Evolutionary conservation across 2,329 filamentous ascomycete species (phyloP), one percentile per base, ranked within the genome.

Genomic region (Trematosphaeria pertusa): DNA sequence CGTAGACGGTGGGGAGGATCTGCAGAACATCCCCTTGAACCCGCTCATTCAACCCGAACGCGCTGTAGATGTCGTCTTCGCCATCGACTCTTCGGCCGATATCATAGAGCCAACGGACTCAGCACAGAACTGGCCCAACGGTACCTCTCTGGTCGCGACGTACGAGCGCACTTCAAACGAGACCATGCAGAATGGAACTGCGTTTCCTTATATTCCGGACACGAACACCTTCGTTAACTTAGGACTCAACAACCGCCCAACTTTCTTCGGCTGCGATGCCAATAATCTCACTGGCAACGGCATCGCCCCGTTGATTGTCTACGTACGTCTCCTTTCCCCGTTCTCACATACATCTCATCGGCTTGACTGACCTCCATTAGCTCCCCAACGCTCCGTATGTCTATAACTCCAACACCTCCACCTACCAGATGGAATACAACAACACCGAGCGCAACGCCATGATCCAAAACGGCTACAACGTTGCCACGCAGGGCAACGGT

Each of bases 391-490:
- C 86, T 17, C 92, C 91, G 1, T 96, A 95, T 74, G 81, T 86
- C 36, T 83, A 82, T 66, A 74, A 80, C 55, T 88, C 86, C 70
- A 97, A 97, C 76, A 81, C 87, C 5, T 88, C 87, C 2, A 97
- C 93, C 37, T 93, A 88, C 69, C 78, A 85, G 50, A 77, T 85
- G 28, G 72, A 73, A 31, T 90, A 92, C 78, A 78, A 81, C 26
- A 73, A 83, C 59, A 72, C 67, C 1, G 73, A 90, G 73, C 88
- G 93, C 53, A 84, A 96, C 67, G 81, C 81, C 52, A 89, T 96
- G 65, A 91, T 99, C 63, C 72, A 83, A 57, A 97, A 99, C 73
- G 93, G 91, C 15, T 94, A 88, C 75, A 83, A 94, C 59, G 83
- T 87, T 15, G 92, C 84, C 3, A 96, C 91, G 0, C 86, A 87